These are phyloP conservation scores for Trametes maxima DNA, from an alignment of 768 basidiomycete species.

Conservation along the genomic window DNA sequence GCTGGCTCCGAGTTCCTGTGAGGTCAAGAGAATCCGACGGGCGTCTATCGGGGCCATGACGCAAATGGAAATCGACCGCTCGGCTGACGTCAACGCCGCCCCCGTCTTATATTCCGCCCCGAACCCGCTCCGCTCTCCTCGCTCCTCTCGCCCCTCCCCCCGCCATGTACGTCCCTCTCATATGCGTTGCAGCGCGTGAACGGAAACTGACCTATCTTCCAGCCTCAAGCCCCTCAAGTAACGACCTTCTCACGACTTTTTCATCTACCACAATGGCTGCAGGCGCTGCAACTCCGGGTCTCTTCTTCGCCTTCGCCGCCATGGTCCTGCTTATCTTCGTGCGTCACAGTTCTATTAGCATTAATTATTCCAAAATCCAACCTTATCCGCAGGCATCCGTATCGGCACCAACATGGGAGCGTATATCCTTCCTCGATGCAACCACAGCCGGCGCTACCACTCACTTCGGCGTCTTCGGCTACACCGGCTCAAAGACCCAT, in stretches of 20 bases:
- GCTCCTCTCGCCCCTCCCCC: not conserved
- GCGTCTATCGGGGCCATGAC: slow-evolving; percentile 5
- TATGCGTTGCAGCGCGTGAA: not conserved
- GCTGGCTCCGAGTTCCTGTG: slow-evolving; percentile 4
- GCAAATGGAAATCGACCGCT: slow-evolving; percentile 13
- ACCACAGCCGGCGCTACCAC: slow-evolving; percentile 39
- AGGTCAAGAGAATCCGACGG: not conserved
- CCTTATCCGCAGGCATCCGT: slow-evolving; percentile 74
- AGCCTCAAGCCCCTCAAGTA: slow-evolving; percentile 6
- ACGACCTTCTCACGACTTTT: slow-evolving; percentile 24
- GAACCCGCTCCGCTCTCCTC: not conserved
- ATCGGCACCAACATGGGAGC: slow-evolving; percentile 73
- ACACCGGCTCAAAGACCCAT: slow-evolving; percentile 53
- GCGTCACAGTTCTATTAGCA: slow-evolving; percentile 33
- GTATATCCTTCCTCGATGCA: slow-evolving; percentile 67
- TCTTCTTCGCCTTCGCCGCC: slow-evolving; percentile 73
- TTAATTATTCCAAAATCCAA: too few relatives aligned
- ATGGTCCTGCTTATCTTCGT: slow-evolving; percentile 72
- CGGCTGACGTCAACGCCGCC: slow-evolving; percentile 13
- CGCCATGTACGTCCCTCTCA: not conserved
- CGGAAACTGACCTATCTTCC: not conserved
- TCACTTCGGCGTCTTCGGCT: slow-evolving; percentile 79
- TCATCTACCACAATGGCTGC: slow-evolving; percentile 44
- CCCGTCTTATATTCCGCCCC: not conserved
- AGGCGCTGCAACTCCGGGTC: slow-evolving; percentile 64